These are phyloP conservation scores for Monosporascus sp. DNA, from an alignment of 2,329 filamentous ascomycete genomes.

Conservation along the genomic window DNA sequence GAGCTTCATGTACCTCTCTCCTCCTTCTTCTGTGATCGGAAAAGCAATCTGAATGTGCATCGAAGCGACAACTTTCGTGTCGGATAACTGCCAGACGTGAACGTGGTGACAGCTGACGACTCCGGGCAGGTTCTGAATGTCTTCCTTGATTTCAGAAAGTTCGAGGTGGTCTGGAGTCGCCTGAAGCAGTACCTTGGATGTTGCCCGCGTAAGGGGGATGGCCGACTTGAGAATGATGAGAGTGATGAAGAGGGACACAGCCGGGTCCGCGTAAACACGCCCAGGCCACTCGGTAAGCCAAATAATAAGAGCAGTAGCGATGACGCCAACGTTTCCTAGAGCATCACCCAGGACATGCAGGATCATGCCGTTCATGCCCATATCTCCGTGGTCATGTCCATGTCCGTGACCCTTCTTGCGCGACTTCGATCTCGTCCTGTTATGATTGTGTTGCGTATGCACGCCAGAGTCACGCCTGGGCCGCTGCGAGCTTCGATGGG, in stretches of 20 bases:
- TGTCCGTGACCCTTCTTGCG: constrained; percentile 47
- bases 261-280: constrained; percentile 83
- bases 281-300: constrained; percentile 81
- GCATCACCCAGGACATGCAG: constrained; percentile 76
- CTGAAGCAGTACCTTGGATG: constrained; percentile 84
- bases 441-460: constrained; percentile 76
- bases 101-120: constrained; percentile 91
- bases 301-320: constrained; percentile 77
- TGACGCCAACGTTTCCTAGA: constrained; percentile 81
- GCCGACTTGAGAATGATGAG: constrained; percentile 68
- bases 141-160: constrained; percentile 84
- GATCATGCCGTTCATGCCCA: constrained; percentile 90
- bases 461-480: constrained; percentile 44
- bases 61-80: constrained; percentile 88
- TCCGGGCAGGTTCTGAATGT: constrained; percentile 79
- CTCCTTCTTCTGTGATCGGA: constrained; percentile 76
- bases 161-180: constrained; percentile 86
- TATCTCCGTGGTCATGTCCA: constrained; percentile 75
- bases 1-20: constrained; percentile 82
- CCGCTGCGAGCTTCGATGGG: constrained; percentile 20
- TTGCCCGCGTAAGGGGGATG: constrained; percentile 72
- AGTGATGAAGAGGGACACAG: constrained; percentile 91
- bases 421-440: constrained; percentile 53
- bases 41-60: constrained; percentile 91
- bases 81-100: constrained; percentile 95